phyloP scores from a whole-genome alignment of 305 asterid species.

The Fraxinus baroniana region DNA sequence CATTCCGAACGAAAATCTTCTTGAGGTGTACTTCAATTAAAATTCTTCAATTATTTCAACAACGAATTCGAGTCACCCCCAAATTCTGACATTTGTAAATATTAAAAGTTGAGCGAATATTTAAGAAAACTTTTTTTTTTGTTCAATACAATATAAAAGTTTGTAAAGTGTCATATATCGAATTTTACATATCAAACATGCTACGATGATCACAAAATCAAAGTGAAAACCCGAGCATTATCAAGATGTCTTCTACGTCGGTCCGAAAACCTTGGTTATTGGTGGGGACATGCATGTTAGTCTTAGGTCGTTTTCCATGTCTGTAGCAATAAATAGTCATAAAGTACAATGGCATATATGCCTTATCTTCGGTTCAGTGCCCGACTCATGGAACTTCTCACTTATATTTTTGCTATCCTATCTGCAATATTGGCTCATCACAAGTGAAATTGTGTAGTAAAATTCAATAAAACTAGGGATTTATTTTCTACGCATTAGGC shows the following conservation, averaged over 20 bases:
- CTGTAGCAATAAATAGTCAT: constrained; percentile 8
- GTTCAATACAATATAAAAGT: background rate
- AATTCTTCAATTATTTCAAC: too few relatives aligned
- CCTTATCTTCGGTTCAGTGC: background rate
- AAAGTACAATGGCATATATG: background rate
- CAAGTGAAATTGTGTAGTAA: background rate
- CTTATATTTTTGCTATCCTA: background rate
- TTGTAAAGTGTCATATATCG: background rate
- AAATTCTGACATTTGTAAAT: background rate
- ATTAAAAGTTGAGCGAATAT: background rate
- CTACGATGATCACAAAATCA: background rate
- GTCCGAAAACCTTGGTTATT: constrained; percentile 1
- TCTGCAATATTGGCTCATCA: background rate
- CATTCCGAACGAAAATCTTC: too few relatives aligned
- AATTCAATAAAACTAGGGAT: background rate
- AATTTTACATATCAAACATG: background rate
- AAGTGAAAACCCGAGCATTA: background rate
- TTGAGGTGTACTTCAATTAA: too few relatives aligned
- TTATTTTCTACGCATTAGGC: too few relatives aligned
- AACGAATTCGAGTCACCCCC: too few relatives aligned
- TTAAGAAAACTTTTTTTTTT: background rate
- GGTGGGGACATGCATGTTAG: constrained; percentile 6
- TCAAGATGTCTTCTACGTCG: background rate
- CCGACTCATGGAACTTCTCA: background rate
- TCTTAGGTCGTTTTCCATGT: constrained; percentile 24